These are phyloP conservation scores for Colletotrichum agaves DNA, from an alignment of 2,329 filamentous ascomycete genomes.

Conservation along the genomic window DNA sequence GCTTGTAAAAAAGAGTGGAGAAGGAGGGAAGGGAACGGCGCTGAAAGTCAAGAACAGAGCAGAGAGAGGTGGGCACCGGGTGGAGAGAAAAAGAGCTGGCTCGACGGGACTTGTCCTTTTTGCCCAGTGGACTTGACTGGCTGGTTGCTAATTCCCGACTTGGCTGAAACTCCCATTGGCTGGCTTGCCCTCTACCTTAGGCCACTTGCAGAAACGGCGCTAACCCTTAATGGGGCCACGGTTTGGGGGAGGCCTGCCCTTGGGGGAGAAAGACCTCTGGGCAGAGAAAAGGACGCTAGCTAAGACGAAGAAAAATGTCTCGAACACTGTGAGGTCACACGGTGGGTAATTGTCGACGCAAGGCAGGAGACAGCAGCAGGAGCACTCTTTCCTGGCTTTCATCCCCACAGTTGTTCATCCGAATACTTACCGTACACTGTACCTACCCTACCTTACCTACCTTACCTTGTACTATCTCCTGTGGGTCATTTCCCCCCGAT, in stretches of 20 bases:
- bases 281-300: constrained; percentile 2
- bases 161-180: too few relatives aligned
- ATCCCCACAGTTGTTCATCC: constrained; percentile 5
- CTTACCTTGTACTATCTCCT: too few relatives aligned
- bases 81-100: constrained; percentile 20
- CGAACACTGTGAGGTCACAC: constrained; percentile 18
- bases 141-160: too few relatives aligned
- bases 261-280: neutral
- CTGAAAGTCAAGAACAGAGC: neutral
- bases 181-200: neutral
- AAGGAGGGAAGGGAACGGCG: too few relatives aligned
- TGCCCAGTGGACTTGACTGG: too few relatives aligned
- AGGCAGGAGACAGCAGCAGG: constrained; percentile 6
- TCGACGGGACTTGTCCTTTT: neutral
- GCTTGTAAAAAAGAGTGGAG: too few relatives aligned
- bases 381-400: constrained; percentile 2
- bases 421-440: too few relatives aligned
- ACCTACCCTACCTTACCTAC: too few relatives aligned
- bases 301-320: neutral
- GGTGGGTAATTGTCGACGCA: neutral
- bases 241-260: neutral
- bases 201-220: neutral
- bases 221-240: neutral
- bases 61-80: neutral
- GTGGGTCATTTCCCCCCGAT: neutral